phyloP scores from a whole-genome alignment of 768 basidiomycete species.

The Leucocoprinus sp. region DNA sequence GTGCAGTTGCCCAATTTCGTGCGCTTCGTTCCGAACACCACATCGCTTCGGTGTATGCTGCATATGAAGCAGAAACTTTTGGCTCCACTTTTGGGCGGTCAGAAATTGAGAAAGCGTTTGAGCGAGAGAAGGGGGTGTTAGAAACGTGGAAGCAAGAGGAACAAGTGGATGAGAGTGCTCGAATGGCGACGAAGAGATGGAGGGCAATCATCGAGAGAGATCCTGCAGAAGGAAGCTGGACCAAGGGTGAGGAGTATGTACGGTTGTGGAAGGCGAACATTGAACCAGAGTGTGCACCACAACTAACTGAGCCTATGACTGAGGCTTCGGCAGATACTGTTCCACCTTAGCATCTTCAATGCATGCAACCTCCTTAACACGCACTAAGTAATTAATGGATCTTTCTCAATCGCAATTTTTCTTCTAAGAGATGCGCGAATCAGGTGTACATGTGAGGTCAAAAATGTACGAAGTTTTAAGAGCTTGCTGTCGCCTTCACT shows the following conservation, averaged over 20 bases:
- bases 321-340: background rate
- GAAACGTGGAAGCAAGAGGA: slow-evolving; percentile 50
- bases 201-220: slow-evolving; percentile 50
- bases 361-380: too few relatives aligned
- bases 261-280: slow-evolving; percentile 65
- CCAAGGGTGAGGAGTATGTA: slow-evolving; percentile 66
- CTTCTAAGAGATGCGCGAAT: too few relatives aligned
- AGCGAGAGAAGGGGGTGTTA: slow-evolving; percentile 53
- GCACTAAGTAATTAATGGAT: too few relatives aligned
- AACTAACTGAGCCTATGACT: slow-evolving; percentile 32
- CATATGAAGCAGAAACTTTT: slow-evolving; percentile 68
- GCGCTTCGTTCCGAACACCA: slow-evolving; percentile 80
- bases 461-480: slow-evolving; percentile 17
- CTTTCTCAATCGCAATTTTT: too few relatives aligned
- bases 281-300: slow-evolving; percentile 57
- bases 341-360: background rate
- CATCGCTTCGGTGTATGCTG: slow-evolving; percentile 67
- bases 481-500: slow-evolving; percentile 26
- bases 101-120: slow-evolving; percentile 53
- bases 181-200: slow-evolving; percentile 70
- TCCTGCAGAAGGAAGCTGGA: slow-evolving; percentile 47
- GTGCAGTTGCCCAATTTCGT: slow-evolving; percentile 80
- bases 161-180: slow-evolving; percentile 49
- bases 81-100: slow-evolving; percentile 58
- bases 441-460: background rate